A percentile compares a stretch with the other conserved stretches of the same genome.
phyloP scores from a whole-genome alignment of 441 rosid genomes.

The Melastoma candidum region DNA sequence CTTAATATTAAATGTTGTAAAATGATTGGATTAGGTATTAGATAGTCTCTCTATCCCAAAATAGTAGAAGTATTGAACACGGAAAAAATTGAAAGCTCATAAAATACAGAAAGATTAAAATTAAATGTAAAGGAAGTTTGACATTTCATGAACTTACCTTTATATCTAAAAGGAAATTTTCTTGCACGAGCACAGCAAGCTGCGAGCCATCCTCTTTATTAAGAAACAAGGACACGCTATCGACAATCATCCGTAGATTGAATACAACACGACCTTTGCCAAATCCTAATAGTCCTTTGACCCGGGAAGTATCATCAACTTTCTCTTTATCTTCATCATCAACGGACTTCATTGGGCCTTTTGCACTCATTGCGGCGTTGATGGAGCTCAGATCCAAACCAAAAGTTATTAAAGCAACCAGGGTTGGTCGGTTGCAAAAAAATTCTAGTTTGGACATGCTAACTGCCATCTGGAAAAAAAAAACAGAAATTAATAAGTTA shows the following conservation, averaged over 20 bases:
- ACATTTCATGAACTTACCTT: slow-evolving; percentile 38
- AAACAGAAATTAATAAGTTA: slow-evolving; percentile 25
- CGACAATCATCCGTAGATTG: slow-evolving; percentile 81
- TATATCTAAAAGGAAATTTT: slow-evolving; percentile 81
- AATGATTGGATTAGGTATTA: too few relatives aligned
- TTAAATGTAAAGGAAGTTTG: slow-evolving; percentile 11
- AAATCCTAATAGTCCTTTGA: slow-evolving; percentile 91
- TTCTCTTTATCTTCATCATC: slow-evolving; percentile 55
- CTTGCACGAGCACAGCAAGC: slow-evolving; percentile 96
- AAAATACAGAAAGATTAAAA: slow-evolving; percentile 2
- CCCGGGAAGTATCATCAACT: slow-evolving; percentile 56
- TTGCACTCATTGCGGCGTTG: slow-evolving; percentile 23
- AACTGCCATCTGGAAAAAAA: slow-evolving; percentile 76
- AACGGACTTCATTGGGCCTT: slow-evolving; percentile 24
- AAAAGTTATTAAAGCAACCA: slow-evolving; percentile 92
- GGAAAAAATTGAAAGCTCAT: slow-evolving; percentile 11
- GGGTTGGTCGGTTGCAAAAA: slow-evolving; percentile 93
- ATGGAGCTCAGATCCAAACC: slow-evolving; percentile 67
- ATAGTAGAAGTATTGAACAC: too few relatives aligned
- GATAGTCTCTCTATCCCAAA: too few relatives aligned
- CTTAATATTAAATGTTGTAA: too few relatives aligned
- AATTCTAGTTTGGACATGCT: slow-evolving; percentile 95
- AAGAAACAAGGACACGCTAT: slow-evolving; percentile 84
- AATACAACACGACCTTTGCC: slow-evolving; percentile 97
- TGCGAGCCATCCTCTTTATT: slow-evolving; percentile 97